phyloP scores from a whole-genome alignment of 2,329 filamentous ascomycete genomes.

The Phialemonium atrogriseum region DNA sequence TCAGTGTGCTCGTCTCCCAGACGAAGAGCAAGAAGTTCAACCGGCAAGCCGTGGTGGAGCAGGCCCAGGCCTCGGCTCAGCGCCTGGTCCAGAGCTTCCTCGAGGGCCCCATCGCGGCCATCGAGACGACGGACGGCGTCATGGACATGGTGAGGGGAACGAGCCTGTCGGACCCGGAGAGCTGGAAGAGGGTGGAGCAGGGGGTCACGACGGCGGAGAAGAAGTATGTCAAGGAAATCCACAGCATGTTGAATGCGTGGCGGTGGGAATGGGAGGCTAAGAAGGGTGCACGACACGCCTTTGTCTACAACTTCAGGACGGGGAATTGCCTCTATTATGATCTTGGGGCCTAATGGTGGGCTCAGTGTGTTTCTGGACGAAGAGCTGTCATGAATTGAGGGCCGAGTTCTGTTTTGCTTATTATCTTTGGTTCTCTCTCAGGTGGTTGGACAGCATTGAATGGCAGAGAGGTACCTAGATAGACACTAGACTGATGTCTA shows the following conservation, averaged over 20 bases:
- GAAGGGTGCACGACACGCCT: slow-evolving; percentile 59
- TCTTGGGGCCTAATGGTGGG: slow-evolving; percentile 46
- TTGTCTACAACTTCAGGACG: slow-evolving; percentile 87
- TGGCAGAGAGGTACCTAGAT: no score
- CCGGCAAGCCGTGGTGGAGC: slow-evolving; percentile 76
- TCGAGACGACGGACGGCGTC: slow-evolving; percentile 80
- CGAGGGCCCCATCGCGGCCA: slow-evolving; percentile 72
- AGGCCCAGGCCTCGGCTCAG: slow-evolving; percentile 52
- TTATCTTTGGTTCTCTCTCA: no score
- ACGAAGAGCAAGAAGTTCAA: slow-evolving; percentile 90
- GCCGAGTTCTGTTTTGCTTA: no score
- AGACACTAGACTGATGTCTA: no score
- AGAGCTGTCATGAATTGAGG: no score
- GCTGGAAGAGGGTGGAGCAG: slow-evolving; percentile 77
- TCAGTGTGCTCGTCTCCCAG: slow-evolving; percentile 75
- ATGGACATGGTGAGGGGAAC: slow-evolving; percentile 70
- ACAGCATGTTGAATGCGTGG: slow-evolving; percentile 64
- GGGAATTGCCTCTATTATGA: slow-evolving; percentile 83
- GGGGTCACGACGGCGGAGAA: slow-evolving; percentile 67
- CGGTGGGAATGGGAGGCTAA: slow-evolving; percentile 46
- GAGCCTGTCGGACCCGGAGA: slow-evolving; percentile 68
- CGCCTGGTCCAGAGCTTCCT: slow-evolving; percentile 63
- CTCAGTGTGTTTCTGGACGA: no score
- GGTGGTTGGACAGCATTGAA: no score
- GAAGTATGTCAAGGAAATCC: slow-evolving; percentile 75